A percentile compares a stretch with the other conserved stretches of the same genome.
Conservation (phyloP, 192 early-diverging fungal species). For the Mortierella alpina region DNA sequence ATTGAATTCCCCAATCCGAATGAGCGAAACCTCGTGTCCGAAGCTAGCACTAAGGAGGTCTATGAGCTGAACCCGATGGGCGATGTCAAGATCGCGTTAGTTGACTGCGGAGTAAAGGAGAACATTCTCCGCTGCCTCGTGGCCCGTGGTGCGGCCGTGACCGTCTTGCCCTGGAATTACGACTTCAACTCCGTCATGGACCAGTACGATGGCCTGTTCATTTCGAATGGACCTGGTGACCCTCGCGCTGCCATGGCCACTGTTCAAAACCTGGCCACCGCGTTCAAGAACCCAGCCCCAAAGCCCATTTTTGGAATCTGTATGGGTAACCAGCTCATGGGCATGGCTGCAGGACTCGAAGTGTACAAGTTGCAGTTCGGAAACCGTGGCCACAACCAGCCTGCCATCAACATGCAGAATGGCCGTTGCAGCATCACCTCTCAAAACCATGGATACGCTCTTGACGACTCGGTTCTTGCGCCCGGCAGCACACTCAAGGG, state of each 20-base stretch:
- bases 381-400: constrained; percentile 98
- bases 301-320: constrained; percentile 97
- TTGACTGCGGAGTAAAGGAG: constrained; percentile 94
- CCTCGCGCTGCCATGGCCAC: constrained; percentile 76
- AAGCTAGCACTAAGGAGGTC: constrained; percentile 80
- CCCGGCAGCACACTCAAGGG: constrained; percentile 82
- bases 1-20: constrained; percentile 78
- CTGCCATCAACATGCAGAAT: constrained; percentile 80
- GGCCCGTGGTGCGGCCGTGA: constrained; percentile 82
- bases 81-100: constrained; percentile 82
- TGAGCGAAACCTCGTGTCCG: constrained; percentile 76
- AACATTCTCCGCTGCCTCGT: constrained; percentile 92
- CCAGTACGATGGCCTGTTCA: constrained; percentile 88
- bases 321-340: constrained; percentile 95
- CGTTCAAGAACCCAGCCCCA: constrained; percentile 66
- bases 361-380: constrained; percentile 92
- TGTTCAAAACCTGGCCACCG: constrained; percentile 74
- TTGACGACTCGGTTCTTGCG: constrained; percentile 77
- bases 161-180: constrained; percentile 91
- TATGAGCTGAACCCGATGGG: constrained; percentile 81
- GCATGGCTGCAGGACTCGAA: constrained; percentile 87
- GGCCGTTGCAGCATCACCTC: constrained; percentile 92
- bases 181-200: constrained; percentile 70
- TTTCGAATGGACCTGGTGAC: constrained; percentile 94
- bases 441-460: constrained; percentile 95